Evolutionary conservation across 805 yeast genomes (phyloP).

Genomic region (Hyphopichia homilentoma): DNA sequence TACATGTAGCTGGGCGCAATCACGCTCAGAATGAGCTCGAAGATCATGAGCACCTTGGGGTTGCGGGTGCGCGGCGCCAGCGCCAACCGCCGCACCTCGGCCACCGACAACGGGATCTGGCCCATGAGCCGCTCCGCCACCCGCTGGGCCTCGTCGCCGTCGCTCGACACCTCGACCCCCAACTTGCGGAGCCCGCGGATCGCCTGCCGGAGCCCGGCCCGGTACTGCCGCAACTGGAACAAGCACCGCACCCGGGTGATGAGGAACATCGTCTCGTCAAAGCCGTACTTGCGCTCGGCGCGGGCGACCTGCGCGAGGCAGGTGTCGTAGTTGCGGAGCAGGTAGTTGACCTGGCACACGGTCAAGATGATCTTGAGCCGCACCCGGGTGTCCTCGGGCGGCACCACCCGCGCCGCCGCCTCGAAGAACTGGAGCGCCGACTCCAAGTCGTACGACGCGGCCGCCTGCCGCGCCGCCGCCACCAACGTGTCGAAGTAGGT

Average conservation of each 20-base stretch:
- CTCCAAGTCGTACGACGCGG: conserved; percentile 39
- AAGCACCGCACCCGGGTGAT: conserved; percentile 36
- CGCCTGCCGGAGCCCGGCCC: conserved; percentile 33
- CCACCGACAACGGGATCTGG: conserved; percentile 35
- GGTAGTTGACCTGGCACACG: conserved; percentile 27
- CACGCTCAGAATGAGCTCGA: conserved; percentile 39
- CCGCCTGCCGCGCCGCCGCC: conserved; percentile 43
- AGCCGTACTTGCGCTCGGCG: conserved; percentile 24
- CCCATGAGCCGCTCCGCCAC: conserved; percentile 17
- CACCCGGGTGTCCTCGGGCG: conserved; percentile 12
- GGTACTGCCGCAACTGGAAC: conserved; percentile 21
- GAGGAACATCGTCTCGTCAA: conserved; percentile 33
- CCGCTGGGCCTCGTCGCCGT: conserved; percentile 18
- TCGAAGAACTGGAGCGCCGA: conserved; percentile 39
- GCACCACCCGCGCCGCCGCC: conserved; percentile 27
- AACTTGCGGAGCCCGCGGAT: conserved; percentile 29
- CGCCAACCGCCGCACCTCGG: conserved; percentile 32
- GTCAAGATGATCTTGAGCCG: conserved; percentile 23
- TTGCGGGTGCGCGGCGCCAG: conserved; percentile 18
- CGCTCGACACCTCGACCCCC: conserved; percentile 29
- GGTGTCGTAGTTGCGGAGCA: conserved; percentile 25
- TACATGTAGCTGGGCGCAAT: conserved; percentile 28
- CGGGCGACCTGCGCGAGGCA: conserved; percentile 33
- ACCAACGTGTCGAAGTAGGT: conserved; percentile 37
- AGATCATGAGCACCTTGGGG: conserved; percentile 25